Conservation (phyloP, 805 yeast genomes). For the Candida yuanshanica region DNA sequence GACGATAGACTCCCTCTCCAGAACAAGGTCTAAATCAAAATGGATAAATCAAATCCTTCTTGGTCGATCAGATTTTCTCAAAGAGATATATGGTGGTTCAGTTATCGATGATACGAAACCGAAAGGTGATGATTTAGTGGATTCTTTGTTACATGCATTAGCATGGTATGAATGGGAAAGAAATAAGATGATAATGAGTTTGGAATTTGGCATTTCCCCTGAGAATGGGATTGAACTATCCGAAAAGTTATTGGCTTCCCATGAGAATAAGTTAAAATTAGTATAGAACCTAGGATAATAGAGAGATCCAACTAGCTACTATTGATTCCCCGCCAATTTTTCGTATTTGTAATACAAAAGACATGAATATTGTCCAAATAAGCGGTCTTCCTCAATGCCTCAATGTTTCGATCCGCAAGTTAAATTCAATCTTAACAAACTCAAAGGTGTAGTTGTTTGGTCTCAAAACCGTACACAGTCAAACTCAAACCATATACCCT, state of each 20-base stretch:
- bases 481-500: no score
- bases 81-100: neutral
- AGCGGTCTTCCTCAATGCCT: no score
- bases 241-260: conserved; percentile 14
- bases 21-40: conserved; percentile 8
- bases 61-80: conserved; percentile 1
- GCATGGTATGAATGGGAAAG: conserved; percentile 24
- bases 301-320: no score
- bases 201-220: conserved; percentile 16
- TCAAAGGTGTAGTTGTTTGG: no score
- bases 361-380: no score
- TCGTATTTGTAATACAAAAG: no score
- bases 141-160: conserved; percentile 19
- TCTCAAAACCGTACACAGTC: no score
- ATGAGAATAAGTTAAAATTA: conserved; percentile 2
- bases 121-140: conserved; percentile 24
- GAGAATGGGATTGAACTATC: conserved; percentile 12
- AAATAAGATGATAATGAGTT: conserved; percentile 16
- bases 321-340: no score
- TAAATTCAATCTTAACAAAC: no score
- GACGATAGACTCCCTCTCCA: neutral
- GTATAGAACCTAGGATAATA: no score
- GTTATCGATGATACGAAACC: conserved; percentile 2
- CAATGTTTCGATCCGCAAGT: no score
- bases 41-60: conserved; percentile 17